Conservation (phyloP, 164 flowering plant genomes). For the Magnolia changhungtana region DNA sequence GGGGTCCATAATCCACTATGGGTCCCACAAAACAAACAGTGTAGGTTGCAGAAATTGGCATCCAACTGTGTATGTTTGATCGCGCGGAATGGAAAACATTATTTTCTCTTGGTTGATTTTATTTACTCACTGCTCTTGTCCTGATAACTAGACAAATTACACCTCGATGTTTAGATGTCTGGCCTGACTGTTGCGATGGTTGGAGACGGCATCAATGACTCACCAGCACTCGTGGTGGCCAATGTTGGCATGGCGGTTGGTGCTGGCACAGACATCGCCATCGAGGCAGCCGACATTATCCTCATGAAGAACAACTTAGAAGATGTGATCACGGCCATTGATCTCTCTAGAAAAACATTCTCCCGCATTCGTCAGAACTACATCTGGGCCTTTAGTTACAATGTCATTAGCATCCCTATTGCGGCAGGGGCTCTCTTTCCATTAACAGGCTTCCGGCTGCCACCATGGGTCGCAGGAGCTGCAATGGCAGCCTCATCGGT, state of each 20-base stretch:
- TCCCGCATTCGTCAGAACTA: conserved; percentile 62
- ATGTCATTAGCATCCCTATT: conserved; percentile 61
- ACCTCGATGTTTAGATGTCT: conserved; percentile 27
- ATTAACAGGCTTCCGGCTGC: conserved; percentile 49
- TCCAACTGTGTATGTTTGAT: no score
- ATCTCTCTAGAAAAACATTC: conserved; percentile 67
- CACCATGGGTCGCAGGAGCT: conserved; percentile 87
- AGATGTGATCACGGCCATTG: conserved; percentile 76
- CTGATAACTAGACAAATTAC: no score
- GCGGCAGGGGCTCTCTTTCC: conserved; percentile 76
- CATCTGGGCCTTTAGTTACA: conserved; percentile 74
- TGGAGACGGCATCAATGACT: conserved; percentile 85
- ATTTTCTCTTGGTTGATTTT: no score
- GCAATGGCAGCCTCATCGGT: conserved; percentile 88
- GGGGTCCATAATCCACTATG: no score
- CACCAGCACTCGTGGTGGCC: conserved; percentile 82
- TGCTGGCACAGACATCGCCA: conserved; percentile 79
- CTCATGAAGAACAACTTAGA: conserved; percentile 81
- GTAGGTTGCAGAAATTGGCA: no score
- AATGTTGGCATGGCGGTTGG: conserved; percentile 86
- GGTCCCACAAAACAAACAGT: no score
- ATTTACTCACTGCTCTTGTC: no score
- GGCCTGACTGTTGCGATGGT: conserved; percentile 75
- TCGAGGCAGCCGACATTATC: conserved; percentile 81
- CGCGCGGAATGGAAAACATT: no score